Conservation (phyloP, 441 rosid species). For the Erysimum pusillum region DNA sequence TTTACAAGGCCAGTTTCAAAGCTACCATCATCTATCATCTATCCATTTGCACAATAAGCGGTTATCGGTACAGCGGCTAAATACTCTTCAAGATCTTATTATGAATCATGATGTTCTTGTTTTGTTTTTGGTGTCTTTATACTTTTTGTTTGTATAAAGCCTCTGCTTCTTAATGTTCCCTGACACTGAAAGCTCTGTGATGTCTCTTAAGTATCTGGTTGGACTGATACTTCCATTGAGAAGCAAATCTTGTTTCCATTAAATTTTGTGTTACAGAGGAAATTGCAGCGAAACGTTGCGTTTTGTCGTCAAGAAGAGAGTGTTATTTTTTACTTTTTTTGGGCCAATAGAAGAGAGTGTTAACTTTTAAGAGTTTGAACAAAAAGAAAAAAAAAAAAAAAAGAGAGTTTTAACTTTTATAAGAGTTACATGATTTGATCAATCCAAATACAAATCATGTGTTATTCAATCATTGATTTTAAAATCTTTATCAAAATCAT, state of each 20-base stretch:
- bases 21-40: conserved; percentile 78
- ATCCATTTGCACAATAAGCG: conserved; percentile 73
- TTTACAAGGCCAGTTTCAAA: conserved; percentile 64
- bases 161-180: conserved; percentile 17
- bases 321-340: no score
- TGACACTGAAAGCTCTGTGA: conserved; percentile 18
- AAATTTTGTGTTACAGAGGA: not conserved
- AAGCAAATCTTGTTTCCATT: not conserved
- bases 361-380: not conserved
- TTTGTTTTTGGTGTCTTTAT: conserved; percentile 34
- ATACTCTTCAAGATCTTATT: conserved; percentile 19
- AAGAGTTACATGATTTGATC: no score
- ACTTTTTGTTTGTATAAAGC: conserved; percentile 40
- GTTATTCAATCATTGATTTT: no score
- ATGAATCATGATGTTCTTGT: conserved; percentile 36
- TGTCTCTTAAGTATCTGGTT: conserved; percentile 4
- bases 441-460: no score
- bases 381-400: no score
- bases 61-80: conserved; percentile 43
- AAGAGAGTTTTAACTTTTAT: no score
- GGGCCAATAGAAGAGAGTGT: no score
- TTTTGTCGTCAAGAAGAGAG: not conserved
- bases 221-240: not conserved
- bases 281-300: not conserved
- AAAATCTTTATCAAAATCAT: no score